Base-by-base conservation (phyloP, 169 alveolate genomes). In the Plasmodium malariae region DNA sequence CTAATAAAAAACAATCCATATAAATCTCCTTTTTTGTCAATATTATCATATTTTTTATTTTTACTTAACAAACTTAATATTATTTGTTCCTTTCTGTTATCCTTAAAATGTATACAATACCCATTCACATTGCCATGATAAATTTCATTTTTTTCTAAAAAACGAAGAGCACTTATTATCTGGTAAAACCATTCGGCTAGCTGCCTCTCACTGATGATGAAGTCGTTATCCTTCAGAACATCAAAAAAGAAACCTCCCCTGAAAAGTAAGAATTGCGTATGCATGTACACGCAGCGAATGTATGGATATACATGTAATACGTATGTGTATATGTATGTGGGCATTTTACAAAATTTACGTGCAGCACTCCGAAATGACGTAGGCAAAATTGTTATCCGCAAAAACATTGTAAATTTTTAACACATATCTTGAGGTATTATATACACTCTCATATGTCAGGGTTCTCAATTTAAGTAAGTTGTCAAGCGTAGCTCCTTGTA, bases 111-210 rank as follows among this genome's bases (percentile, higher is more conserved):
- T 19, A 86, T 37, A 59, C 87, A 86, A 21, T 86, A 70, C 19
- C 92, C 92, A 57, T 86, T 86, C 17, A 86, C 7, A 57, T 86
- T 86, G 7, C 76, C 76, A 34, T 86, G 92, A 34, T 86, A 48
- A 19, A 86, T 86, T 7, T 70, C 11, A 54, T 43, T 28, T 19
- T 68, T 12, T 62, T 86, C 92, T 28, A 86, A 34, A 72, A 86
- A 86, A 19, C n/a, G n/a, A 14, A 86, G 73, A 63, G 92, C 65
- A 1, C 2, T 24, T 45, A 86, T 30, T 26, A 86, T 69, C 57
- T 86, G 92, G 24, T 28, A 86, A 49, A 86, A 45, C 92, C 92
- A 86, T n/a, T 69, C 87, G 7, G 87, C 60, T 21, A 86, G 55
- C n/a, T 28, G 7, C 26, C 40, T 30, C 26, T 86, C 92, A 51